Percentiles rank a stretch among this genome's conserved stretches.
These are phyloP conservation scores for Suillus subluteus DNA, from an alignment of 768 basidiomycete species.

Conservation along the genomic window DNA sequence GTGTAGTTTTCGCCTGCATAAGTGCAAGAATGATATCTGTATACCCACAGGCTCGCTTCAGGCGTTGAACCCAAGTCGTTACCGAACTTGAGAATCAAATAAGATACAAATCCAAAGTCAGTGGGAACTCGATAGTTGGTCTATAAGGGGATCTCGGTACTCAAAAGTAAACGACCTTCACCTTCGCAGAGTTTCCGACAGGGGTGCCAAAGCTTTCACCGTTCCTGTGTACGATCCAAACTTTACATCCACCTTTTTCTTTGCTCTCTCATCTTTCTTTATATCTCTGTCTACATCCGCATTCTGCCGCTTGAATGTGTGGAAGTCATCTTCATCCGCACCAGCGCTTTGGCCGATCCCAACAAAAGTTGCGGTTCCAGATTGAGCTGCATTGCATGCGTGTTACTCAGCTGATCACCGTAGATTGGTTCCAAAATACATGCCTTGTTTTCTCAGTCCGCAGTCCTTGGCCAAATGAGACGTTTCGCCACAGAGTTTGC, in stretches of 20 bases:
- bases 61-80: neutral
- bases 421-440: conserved; percentile 12
- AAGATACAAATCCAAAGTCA: neutral
- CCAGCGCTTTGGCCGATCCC: conserved; percentile 56
- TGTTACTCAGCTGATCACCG: neutral
- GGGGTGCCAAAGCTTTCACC: conserved; percentile 39
- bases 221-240: conserved; percentile 47
- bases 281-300: conserved; percentile 65
- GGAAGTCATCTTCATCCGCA: conserved; percentile 96
- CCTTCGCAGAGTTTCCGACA: conserved; percentile 22
- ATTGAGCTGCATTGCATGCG: neutral
- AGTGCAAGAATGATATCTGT: too few relatives aligned
- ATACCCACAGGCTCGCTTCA: neutral
- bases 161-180: conserved; percentile 54
- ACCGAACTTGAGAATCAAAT: neutral
- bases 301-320: conserved; percentile 69
- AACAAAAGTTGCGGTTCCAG: conserved; percentile 30
- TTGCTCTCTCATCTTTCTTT: conserved; percentile 48
- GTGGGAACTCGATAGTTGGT: neutral
- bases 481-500: conserved; percentile 86
- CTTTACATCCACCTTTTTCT: conserved; percentile 45
- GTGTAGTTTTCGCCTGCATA: too few relatives aligned
- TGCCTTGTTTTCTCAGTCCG: conserved; percentile 61
- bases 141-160: neutral
- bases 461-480: conserved; percentile 89